Evolutionary conservation across 2,329 filamentous ascomycete genomes (phyloP), one percentile per base, ranked within the genome.

Genomic region (Phaeosphaeriaceae sp.): DNA sequence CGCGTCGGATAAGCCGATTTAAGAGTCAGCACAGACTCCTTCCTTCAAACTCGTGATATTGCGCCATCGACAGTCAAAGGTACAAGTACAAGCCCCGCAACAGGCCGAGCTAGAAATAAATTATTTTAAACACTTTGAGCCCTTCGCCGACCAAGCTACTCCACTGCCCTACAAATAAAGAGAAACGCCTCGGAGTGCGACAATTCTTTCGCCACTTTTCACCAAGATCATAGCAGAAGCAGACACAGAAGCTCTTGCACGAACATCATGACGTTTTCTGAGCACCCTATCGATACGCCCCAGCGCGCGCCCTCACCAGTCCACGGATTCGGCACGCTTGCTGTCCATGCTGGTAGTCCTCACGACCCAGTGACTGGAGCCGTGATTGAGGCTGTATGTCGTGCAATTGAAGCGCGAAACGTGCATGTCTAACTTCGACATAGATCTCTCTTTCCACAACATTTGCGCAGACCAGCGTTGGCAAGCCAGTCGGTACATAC

Each of bases 371-470:
- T 87, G 42, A 99, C 94, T 22, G 95, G 95, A 63, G 95, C 95
- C 67, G 95, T 99, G 71, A 99, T 99, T 77, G 92, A 95, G 80
- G 82, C 95, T 69, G 86, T 88, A 75, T 64, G 83, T 63, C 19
- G 27, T 44, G 24, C 44, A 53, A 10, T 45, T 45, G 42, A 3
- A 27, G 46, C 24, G 19, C 36, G 36, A 13, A 17, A n/a, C 15
- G 15, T 15, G 36, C 36, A 17, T n/a, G 7, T 40, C 36, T 40
- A 40, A 40, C 17, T 58, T 33, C 52, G 48, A 33, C 31, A 64
- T 13, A 88, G 84, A 97, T 99, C 78, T 97, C 94, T 10, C 88
- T 99, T 22, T 97, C 93, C 22, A 98, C 95, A 17, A 99, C 95
- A 6, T 99, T 94, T 75, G 92, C 91, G n/a, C 95, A 99, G 82